phyloP scores from a whole-genome alignment of 148 eudicot genomes.

The Camellia granthamiana region DNA sequence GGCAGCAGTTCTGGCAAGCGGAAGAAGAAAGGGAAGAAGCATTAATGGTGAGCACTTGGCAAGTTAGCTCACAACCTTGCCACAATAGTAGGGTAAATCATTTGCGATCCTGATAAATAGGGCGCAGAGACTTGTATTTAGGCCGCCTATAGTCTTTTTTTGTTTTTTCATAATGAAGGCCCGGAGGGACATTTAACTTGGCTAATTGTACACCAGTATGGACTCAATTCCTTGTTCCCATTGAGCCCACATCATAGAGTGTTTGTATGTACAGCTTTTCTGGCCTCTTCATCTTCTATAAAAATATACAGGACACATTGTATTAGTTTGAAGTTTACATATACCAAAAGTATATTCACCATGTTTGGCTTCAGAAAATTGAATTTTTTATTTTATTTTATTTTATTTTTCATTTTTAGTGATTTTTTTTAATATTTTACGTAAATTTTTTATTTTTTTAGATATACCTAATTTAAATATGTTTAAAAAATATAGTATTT shows the following conservation, averaged over 20 bases:
- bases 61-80: neutral
- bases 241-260: neutral
- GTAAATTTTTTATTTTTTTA: too few species aligned
- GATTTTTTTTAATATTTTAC: too few species aligned
- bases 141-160: neutral
- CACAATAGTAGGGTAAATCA: neutral
- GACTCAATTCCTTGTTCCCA: neutral
- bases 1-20: constrained; percentile 45
- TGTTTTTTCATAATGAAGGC: constrained; percentile 4
- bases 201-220: neutral
- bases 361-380: too few species aligned
- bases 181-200: constrained; percentile 7
- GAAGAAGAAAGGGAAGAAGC: constrained; percentile 92
- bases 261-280: neutral
- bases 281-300: neutral
- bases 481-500: too few species aligned
- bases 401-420: too few species aligned
- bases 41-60: constrained; percentile 26
- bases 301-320: neutral
- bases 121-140: neutral
- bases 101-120: neutral
- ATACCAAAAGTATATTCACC: too few species aligned
- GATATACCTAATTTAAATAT: too few species aligned
- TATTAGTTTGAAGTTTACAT: constrained; percentile 1
- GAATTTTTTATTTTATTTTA: too few species aligned